Base-by-base conservation (phyloP, 257 asterid species). In the Ocimum tenuiflorum region DNA sequence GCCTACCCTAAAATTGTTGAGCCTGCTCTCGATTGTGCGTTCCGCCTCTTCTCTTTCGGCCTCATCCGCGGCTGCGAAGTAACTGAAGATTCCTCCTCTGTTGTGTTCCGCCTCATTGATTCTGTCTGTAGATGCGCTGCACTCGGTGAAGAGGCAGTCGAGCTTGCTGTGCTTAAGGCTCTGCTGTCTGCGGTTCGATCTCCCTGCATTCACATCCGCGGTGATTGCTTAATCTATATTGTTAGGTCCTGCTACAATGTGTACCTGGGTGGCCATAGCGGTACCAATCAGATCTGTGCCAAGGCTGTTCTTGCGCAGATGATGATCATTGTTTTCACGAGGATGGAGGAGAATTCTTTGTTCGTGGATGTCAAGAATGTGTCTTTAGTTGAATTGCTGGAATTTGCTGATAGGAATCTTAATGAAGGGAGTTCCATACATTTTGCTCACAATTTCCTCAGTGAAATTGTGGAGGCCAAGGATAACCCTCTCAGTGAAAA, bases 281-380 rank as follows among this genome's bases (percentile, higher is more conserved):
- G 99, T 42, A 94, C 99, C 83, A 90, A 90, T 81, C 99, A 94
- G 88, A 90, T 94, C 82, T 94, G 99, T 76, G 99, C 99, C 3
- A 94, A 94, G 85, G 76, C 96, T 20, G 94, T 90, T 66, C 94
- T 94, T 59, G 95, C 97, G 8, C 99, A 94, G 82, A 94, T 90
- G 95, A 88, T 90, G 96, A 61, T 94, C 72, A 80, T 90, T 75
- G 80, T 90, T 60, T 94, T 90, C 88, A 73, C 95, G 68, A 80
- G 99, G 70, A 95, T 74, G 7, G 96, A 89, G 81, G 86, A 83
- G 68, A 81, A 88, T 68, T 81, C 90, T 65, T 70, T 78, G 85
- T 62, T 65, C 11, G 86, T 80, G 42, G 72, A 82, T 55, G 75
- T 90, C 70, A 83, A 76, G 75, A 85, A 81, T 50, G 91, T 83